Evolutionary conservation across 345 rosid genomes (phyloP).

Genomic region (Lepidium didymum): DNA sequence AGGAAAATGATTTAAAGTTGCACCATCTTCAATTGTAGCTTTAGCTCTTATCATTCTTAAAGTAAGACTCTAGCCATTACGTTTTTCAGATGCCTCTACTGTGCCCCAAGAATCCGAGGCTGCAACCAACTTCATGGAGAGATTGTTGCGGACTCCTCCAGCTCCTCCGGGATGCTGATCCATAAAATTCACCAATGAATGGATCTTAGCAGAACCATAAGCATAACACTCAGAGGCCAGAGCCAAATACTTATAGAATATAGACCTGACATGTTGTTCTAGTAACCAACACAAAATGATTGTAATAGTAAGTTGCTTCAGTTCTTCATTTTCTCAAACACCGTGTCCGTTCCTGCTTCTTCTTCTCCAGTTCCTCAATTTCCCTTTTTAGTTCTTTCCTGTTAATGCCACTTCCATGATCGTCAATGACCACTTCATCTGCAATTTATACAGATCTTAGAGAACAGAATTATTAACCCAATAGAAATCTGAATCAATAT

Average conservation of each 20-base stretch:
- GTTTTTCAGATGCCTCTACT: slow-evolving; percentile 17
- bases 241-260: neutral
- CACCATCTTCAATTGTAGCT: neutral
- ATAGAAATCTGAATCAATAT: too few species aligned
- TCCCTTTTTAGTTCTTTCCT: too few species aligned
- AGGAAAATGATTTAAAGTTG: neutral
- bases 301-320: neutral
- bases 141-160: slow-evolving; percentile 72
- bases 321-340: neutral
- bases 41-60: neutral
- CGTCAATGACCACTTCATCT: slow-evolving; percentile 11
- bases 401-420: neutral
- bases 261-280: neutral
- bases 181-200: neutral
- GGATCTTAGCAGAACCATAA: neutral
- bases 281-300: neutral
- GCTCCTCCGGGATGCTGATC: slow-evolving; percentile 31
- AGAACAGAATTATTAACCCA: too few species aligned
- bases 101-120: neutral
- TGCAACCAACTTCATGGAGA: slow-evolving; percentile 47
- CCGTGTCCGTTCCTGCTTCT: slow-evolving; percentile 36
- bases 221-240: neutral
- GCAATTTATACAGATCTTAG: too few species aligned
- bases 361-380: slow-evolving; percentile 41
- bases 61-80: neutral